Percentiles rank a stretch among this genome's conserved stretches.
These are phyloP conservation scores for Stentor coeruleus DNA, from an alignment of 73 alveolate genomes.

Conservation along the genomic window DNA sequence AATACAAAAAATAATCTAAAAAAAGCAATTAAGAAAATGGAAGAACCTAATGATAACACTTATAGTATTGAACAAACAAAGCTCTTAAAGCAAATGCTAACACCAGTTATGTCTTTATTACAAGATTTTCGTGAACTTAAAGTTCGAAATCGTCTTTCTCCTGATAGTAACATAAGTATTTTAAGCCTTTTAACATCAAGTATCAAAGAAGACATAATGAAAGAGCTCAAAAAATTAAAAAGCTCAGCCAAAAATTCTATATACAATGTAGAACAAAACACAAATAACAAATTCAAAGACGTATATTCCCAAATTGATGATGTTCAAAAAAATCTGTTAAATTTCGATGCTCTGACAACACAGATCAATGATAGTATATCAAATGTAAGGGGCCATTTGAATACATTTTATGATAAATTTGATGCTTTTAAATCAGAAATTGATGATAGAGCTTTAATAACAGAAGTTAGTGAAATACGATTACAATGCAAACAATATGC, in stretches of 20 bases:
- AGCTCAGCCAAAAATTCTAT: too few species aligned
- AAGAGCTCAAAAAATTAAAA: background rate
- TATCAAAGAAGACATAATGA: background rate
- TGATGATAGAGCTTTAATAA: background rate
- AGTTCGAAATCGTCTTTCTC: background rate
- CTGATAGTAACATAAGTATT: background rate
- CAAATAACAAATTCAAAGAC: background rate
- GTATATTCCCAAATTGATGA: too few species aligned
- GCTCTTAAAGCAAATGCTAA: background rate
- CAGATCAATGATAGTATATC: background rate
- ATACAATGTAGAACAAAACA: background rate
- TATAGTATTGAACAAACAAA: background rate
- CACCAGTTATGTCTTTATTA: background rate
- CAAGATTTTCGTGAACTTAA: background rate
- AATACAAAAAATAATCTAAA: too few species aligned
- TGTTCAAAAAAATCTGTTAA: background rate
- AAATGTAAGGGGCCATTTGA: background rate
- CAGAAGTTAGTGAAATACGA: background rate
- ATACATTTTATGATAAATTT: background rate
- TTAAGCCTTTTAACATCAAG: too few species aligned
- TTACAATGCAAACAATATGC: background rate
- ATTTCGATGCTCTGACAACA: background rate
- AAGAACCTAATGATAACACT: background rate
- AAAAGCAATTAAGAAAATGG: background rate
- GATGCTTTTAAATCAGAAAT: background rate